These are phyloP conservation scores for Platanus orientalis DNA, from an alignment of 164 flowering plant species.

Conservation along the genomic window DNA sequence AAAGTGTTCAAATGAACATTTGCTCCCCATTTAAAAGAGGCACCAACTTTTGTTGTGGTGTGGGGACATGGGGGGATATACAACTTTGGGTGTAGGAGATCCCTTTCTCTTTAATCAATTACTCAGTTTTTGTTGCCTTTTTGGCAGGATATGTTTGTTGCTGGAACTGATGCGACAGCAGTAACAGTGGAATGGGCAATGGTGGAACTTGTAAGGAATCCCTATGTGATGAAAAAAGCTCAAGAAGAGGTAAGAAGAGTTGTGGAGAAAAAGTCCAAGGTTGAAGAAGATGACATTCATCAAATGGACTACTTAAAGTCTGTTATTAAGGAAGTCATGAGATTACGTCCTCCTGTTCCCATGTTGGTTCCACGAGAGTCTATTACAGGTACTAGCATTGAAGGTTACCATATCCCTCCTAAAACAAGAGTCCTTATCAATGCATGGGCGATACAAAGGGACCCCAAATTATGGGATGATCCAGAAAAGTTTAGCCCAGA, in stretches of 20 bases:
- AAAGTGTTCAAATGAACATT: no score
- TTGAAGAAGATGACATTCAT: slow-evolving; percentile 8
- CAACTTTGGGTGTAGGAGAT: no score
- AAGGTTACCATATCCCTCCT: slow-evolving; percentile 12
- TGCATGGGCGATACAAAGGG: slow-evolving; percentile 16
- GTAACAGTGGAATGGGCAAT: slow-evolving; percentile 9
- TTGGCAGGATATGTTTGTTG: slow-evolving; percentile 11
- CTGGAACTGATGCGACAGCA: slow-evolving; percentile 8
- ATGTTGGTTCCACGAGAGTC: slow-evolving; percentile 6
- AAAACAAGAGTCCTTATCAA: slow-evolving; percentile 8
- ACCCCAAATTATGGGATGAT: slow-evolving; percentile 9
- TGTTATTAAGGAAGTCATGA: slow-evolving; percentile 11
- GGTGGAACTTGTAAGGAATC: slow-evolving; percentile 14
- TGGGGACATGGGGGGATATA: no score
- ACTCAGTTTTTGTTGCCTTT: no score
- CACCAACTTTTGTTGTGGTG: no score
- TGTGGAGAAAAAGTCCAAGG: slow-evolving; percentile 8
- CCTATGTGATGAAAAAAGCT: slow-evolving; percentile 12
- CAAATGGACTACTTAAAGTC: slow-evolving; percentile 11
- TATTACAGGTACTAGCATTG: background rate
- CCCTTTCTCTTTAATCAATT: background rate
- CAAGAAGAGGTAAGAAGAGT: slow-evolving; percentile 18
- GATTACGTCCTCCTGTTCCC: slow-evolving; percentile 12
- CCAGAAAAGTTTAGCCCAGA: slow-evolving; percentile 16
- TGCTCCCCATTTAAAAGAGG: no score